Evolutionary conservation across 2,329 filamentous ascomycete species (phyloP), one percentile per base, ranked within the genome.

Genomic region (Beauveria rudraprayagi): DNA sequence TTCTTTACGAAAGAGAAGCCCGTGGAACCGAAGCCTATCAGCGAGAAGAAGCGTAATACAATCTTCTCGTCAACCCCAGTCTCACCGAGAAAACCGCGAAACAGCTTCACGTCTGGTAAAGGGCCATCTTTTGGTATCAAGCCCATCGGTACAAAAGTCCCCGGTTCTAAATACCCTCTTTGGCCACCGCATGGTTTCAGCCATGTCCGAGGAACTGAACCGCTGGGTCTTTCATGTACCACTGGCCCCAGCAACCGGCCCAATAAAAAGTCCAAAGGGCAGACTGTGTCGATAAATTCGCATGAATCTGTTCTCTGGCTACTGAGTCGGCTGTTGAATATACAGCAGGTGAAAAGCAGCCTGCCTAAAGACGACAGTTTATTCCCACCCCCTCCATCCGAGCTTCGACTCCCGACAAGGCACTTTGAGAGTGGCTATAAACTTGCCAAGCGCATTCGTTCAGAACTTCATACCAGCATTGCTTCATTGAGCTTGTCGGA

Each of bases 151-250:
- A 68, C 84, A 5, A 90, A 84, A 67, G 78, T 88, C n/a, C 84
- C 86, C 0, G 89, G 88, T 2, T 79, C 86, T 9, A 76, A 78
- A 64, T 79, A 89, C 59, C 83, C 90, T 3, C 78, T 84, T n/a
- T 94, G 90, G 87, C 90, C 90, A 43, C 81, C 83, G 54, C 79
- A 80, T 64, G 87, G 78, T 7, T 84, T 84, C 69, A 74, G 79
- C 1, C 89, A 91, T 70, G 74, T 92, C 47, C 82, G 86, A 60
- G 85, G 82, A 6, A 61, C 67, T 41, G 66, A 65, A 16, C 26
- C n/a, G 19, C 5, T 30, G 17, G 6, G 26, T 26, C 28, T 46
- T 11, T 7, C 34, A 14, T 7, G n/a, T 17, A 24, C 17, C 17
- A 43, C 14, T 44, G 30, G 28, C 16, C 37, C 50, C 3, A 50